Evolutionary conservation across 208 protist genomes (phyloP), one percentile per base, ranked within the genome.

Genomic region (Kentomonas sorsogonicus): DNA sequence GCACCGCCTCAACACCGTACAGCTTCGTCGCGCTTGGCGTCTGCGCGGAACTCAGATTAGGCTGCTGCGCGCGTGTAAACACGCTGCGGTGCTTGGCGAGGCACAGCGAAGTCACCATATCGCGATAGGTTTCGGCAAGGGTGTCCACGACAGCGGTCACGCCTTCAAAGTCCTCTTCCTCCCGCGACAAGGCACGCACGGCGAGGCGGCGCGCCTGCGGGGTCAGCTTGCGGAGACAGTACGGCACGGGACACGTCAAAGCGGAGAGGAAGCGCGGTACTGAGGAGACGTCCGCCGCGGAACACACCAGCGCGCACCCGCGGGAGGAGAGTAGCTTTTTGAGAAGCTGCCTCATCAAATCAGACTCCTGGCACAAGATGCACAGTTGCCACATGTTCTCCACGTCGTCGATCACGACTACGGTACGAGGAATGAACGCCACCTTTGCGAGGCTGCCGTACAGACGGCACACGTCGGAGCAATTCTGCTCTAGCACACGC

Each of bases 391-490:
- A 77, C 20, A 87, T 57, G 9, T 75, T 47, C 15, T 73, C 68
- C 16, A 87, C 51, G 44, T 89, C 79, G 47, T 92, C 85, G 22
- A 80, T 54, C 6, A 92, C 53, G 1, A 92, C 29, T 25, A 89
- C 64, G 1, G 79, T 79, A 18, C 71, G 63, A 3, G 51, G 63
- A 1, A 54, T 48, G 1, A 71, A 44, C n/a, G 16, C 13, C 16
- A 9, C 20, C n/a, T 26, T n/a, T n/a, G n/a, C n/a, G n/a, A n/a
- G n/a, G 7, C 33, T 36, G 5, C 5, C 33, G 11, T 36, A 5
- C 33, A 11, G 11, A 36, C 7, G 33, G 11, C 33, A 11, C 7
- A 36, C 33, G 11, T 36, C 7, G 7, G 7, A 15, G 7, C 11
- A 36, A 36, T 5, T 36, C 33, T 36, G 33, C 33, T 36, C 5